phyloP scores from a whole-genome alignment of 768 basidiomycete genomes.

The Neoboletus brunneissimus region DNA sequence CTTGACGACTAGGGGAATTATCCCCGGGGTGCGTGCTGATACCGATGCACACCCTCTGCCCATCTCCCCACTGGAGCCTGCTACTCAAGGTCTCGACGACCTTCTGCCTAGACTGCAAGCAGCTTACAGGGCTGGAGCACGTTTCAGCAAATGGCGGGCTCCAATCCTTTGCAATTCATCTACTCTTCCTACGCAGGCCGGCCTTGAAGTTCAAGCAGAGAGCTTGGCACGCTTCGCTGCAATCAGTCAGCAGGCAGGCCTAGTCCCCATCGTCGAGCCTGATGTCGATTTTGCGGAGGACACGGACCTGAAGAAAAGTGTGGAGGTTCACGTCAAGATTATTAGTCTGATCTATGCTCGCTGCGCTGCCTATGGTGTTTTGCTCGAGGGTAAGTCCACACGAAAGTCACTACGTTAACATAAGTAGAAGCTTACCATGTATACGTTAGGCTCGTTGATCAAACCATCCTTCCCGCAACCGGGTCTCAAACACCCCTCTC shows the following conservation, averaged over 20 bases:
- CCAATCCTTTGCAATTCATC: constrained; percentile 45
- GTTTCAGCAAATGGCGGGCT: constrained; percentile 53
- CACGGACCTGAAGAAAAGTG: constrained; percentile 43
- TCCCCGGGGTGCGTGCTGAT: constrained; percentile 50
- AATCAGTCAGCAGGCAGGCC: constrained; percentile 48
- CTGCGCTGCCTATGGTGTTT: constrained; percentile 44
- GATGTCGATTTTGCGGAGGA: constrained; percentile 51
- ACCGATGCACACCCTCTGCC: constrained; percentile 47
- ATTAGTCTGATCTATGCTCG: constrained; percentile 46
- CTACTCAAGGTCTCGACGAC: constrained; percentile 49
- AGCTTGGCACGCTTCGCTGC: constrained; percentile 48
- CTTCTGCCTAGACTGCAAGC: constrained; percentile 42
- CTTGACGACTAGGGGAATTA: constrained; percentile 44
- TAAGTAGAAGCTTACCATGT: background rate
- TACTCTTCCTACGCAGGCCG: constrained; percentile 40
- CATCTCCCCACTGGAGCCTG: constrained; percentile 42
- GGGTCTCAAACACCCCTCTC: constrained; percentile 41
- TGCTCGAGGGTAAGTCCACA: constrained; percentile 43
- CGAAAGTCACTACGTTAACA: background rate
- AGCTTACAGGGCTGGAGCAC: constrained; percentile 42
- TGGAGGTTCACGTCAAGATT: constrained; percentile 45
- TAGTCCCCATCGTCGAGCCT: constrained; percentile 54
- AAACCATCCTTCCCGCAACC: constrained; percentile 54
- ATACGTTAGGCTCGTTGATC: constrained; percentile 42
- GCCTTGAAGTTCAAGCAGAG: constrained; percentile 46